A percentile compares a stretch with the other conserved stretches of the same genome.
Evolutionary conservation across 2,329 filamentous ascomycete genomes (phyloP).

Genomic region (Exophiala aquamarina): DNA sequence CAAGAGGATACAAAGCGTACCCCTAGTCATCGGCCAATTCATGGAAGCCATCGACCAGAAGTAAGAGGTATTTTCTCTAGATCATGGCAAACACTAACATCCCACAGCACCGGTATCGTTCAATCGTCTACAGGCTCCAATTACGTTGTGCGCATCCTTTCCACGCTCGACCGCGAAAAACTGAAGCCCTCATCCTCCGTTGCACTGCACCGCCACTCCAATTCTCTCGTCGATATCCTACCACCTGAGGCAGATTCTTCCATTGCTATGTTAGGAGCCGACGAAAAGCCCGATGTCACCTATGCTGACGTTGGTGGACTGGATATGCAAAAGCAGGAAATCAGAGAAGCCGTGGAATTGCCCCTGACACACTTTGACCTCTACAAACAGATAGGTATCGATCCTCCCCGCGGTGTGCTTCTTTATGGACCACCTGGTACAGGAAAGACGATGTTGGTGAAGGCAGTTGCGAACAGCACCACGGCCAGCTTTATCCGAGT

Average conservation of each 20-base stretch:
- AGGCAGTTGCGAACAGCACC: conserved; percentile 97
- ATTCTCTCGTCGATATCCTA: conserved; percentile 95
- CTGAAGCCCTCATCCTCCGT: conserved; percentile 98
- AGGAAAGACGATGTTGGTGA: conserved; percentile 96
- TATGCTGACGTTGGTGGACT: conserved; percentile 97
- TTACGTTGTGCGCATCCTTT: conserved; percentile 97
- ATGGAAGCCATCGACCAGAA: conserved; percentile 99
- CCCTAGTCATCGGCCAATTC: conserved; percentile 96
- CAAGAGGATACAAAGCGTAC: conserved; percentile 98
- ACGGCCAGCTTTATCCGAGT: conserved; percentile 98
- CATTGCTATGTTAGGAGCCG: conserved; percentile 93
- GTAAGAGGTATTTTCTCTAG: conserved; percentile 52
- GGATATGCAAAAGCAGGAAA: conserved; percentile 99
- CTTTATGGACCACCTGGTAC: conserved; percentile 95
- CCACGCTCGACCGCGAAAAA: conserved; percentile 95
- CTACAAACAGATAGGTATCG: conserved; percentile 99
- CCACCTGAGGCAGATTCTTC: conserved; percentile 98
- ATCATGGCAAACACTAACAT: conserved; percentile 14
- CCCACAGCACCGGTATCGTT: conserved; percentile 84
- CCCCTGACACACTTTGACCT: conserved; percentile 97
- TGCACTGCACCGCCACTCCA: conserved; percentile 95
- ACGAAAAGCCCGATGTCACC: conserved; percentile 97
- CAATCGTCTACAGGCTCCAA: conserved; percentile 98
- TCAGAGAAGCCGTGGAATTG: conserved; percentile 93
- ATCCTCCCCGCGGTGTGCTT: conserved; percentile 92